Evolutionary conservation across 75 land plant genomes (phyloP), one percentile per base, ranked within the genome.

Genomic region (Chamaecyparis obtusa): DNA sequence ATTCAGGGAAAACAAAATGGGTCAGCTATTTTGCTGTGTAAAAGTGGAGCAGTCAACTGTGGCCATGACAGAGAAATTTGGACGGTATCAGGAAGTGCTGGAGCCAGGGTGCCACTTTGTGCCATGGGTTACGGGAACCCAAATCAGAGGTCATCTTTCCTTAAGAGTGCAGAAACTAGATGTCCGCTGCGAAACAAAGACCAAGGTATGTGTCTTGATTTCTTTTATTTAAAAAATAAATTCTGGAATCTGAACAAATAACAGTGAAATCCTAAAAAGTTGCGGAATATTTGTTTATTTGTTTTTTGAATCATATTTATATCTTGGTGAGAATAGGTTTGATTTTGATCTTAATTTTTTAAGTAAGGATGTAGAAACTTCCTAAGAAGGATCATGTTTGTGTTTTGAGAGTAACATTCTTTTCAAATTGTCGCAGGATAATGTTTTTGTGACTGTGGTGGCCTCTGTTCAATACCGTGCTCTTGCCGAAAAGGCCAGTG

Each of bases 361-460:
- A 17, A 17, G 16, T 19, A 57, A 88, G 89, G 86, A 57, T 19
- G 21, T 17, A 57, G 21, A 57, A 57, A 21, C 21, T 57, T 49
- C 54, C 9, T 49, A 10, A 49, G 1, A 49, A 49, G 54, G 54
- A 49, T 49, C 11, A 49, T 49, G 13, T 49, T 49, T 49, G n/a
- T 49, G 1, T 49, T 49, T 49, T 49, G 54, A 49, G 54, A 49
- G 54, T 11, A 19, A 57, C 3, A 3, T 19, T 0, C 3, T 57
- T 21, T 19, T 19, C 27, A 5, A 21, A 32, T n/a, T 44, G 43
- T 82, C 86, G 87, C 91, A 95, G 97, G 97, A 94, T 80, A 95
- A 95, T 90, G 97, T 94, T n/a, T 95, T 96, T 83, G 97, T 95
- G 57, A 94, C 86, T 60, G 95, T 96, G 77, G 94, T 94, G 81